phyloP scores from a whole-genome alignment of 768 basidiomycete species.

The Kwoniella sp. region DNA sequence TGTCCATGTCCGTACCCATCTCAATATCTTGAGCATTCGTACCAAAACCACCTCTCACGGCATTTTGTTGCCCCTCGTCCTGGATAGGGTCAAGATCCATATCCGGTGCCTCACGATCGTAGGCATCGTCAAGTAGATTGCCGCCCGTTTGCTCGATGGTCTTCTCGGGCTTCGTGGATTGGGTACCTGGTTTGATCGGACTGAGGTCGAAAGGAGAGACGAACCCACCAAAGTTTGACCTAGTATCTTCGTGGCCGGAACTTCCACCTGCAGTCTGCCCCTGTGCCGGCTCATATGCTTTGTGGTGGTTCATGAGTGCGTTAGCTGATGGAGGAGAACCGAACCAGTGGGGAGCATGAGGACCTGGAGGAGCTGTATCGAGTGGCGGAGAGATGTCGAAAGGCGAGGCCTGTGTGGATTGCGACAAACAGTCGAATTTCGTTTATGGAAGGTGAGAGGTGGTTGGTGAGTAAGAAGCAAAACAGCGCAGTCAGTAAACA shows the following conservation, averaged over 20 bases:
- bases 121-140: neutral
- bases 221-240: too few species aligned
- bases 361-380: neutral
- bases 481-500: too few species aligned
- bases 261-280: neutral
- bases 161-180: too few species aligned
- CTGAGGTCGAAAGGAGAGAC: too few species aligned
- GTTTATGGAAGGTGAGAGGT: too few species aligned
- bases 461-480: too few species aligned
- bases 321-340: too few species aligned
- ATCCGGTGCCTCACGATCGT: too few species aligned
- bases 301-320: too few species aligned
- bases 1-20: neutral
- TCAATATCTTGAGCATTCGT: neutral
- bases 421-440: too few species aligned
- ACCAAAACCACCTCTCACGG: neutral
- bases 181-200: too few species aligned
- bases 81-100: conserved; percentile 5
- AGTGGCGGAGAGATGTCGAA: neutral
- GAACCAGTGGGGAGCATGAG: neutral
- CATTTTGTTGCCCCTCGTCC: neutral
- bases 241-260: neutral
- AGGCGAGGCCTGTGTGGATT: neutral
- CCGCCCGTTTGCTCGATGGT: too few species aligned
- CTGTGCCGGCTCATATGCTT: neutral